Evolutionary conservation across 208 protist species (phyloP), one percentile per base, ranked within the genome.

Genomic region (Leishmania amazonensis): DNA sequence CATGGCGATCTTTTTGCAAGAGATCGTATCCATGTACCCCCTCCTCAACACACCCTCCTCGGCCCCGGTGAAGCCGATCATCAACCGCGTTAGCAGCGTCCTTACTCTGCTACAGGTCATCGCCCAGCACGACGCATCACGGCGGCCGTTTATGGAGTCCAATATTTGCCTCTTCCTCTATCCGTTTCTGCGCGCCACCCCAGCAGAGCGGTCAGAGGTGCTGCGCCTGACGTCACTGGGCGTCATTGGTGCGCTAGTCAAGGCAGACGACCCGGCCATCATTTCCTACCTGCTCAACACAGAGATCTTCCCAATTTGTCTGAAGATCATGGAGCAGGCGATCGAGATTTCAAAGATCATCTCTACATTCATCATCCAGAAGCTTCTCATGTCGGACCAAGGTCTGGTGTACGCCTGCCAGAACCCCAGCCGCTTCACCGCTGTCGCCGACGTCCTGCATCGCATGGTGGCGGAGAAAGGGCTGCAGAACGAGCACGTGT

Each of bases 291-390:
- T 99, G 17, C 93, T 99, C 38, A 91, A 91, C 72, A 99, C 99
- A 1, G 99, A 99, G 85, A 99, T 99, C 81, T 99, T 99, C 74
- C 99, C 99, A 40, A 90, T 99, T n/a, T 99, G 99, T 92, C 92
- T 99, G 45, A 91, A 96, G 35, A 99, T 99, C 75, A 99, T 99
- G 99, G 98, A 99, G 89, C 97, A 86, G 77, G 98, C 99, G 35
- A 93, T 89, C 17, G 99, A 99, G 84, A 91, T 99, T 28, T 99
- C 96, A 24, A 99, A 99, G 89, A 99, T 99, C 28, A 98, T 99
- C 3, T 99, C 99, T 17, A 99, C 99, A 40, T 99, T 99, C 88
- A 99, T 99, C 76, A 97, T 99, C 51, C 99, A 99, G 90, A 99
- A 99, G 91, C 99, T 99, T 49, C 89, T 99, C 1, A 88, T 98